Evolutionary conservation across 2,329 filamentous ascomycete genomes (phyloP).

Genomic region (Trichoderma endophyticum): DNA sequence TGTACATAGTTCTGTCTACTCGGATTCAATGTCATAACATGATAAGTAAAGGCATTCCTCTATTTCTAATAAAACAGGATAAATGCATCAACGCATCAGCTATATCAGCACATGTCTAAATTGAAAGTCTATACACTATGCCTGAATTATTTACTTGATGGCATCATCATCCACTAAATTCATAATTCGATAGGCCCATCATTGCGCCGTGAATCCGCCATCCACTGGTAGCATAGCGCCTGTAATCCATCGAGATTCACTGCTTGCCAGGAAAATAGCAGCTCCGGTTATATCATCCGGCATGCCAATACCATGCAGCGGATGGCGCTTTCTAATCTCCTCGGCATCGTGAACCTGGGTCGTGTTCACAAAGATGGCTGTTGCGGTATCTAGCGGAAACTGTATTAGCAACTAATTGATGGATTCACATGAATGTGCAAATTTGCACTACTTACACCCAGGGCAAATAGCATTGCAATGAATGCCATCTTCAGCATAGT

Average conservation of each 20-base stretch:
- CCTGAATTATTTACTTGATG: neutral
- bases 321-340: conserved; percentile 22
- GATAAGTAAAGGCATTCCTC: neutral
- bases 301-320: conserved; percentile 28
- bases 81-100: neutral
- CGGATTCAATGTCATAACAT: neutral
- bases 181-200: neutral
- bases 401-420: neutral
- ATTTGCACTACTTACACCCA: conserved; percentile 34
- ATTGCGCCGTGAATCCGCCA: conserved; percentile 38
- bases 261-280: conserved; percentile 37
- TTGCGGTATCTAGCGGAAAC: conserved; percentile 24
- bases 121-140: neutral
- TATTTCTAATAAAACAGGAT: neutral
- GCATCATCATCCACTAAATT: neutral
- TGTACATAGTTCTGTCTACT: neutral
- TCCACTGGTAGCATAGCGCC: conserved; percentile 39
- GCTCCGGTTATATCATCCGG: conserved; percentile 32
- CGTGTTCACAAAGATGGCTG: conserved; percentile 27
- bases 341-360: conserved; percentile 21
- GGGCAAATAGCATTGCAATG: conserved; percentile 55
- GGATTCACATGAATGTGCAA: neutral
- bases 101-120: neutral
- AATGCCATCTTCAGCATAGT: conserved; percentile 47
- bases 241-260: conserved; percentile 42